Evolutionary conservation across 768 basidiomycete genomes (phyloP).

Genomic region (Leucocoprinus sp.): DNA sequence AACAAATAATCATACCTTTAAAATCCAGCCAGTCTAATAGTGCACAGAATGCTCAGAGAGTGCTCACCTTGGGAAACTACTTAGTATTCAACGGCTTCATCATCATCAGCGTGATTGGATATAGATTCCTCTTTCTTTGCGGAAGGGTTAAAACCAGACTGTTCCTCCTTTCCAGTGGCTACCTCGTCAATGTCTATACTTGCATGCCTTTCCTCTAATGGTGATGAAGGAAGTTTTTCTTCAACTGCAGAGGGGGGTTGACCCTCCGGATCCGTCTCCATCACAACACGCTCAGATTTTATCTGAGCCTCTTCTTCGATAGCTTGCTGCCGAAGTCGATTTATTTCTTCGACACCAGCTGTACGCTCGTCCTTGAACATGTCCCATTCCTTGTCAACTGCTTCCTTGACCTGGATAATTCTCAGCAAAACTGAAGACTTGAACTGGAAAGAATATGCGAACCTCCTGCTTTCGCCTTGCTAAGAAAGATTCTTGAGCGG

Average conservation of each 20-base stretch:
- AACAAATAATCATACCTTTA: constrained; percentile 11
- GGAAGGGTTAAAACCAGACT: constrained; percentile 24
- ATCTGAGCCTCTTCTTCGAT: constrained; percentile 55
- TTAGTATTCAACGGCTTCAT: constrained; percentile 79
- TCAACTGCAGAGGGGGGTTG: constrained; percentile 14
- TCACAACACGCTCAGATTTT: constrained; percentile 25
- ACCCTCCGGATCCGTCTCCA: constrained; percentile 31
- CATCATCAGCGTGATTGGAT: constrained; percentile 59
- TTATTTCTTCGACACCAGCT: constrained; percentile 53
- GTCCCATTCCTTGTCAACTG: constrained; percentile 62
- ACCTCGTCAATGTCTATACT: constrained; percentile 35
- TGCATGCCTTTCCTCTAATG: constrained; percentile 15
- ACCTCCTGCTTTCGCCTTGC: constrained; percentile 57
- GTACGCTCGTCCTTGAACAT: constrained; percentile 54
- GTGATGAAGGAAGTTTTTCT: constrained; percentile 11
- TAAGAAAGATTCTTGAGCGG: constrained; percentile 65
- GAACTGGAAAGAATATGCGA: constrained; percentile 12
- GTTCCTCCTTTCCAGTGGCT: constrained; percentile 22
- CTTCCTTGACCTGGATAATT: constrained; percentile 43
- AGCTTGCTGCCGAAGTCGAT: constrained; percentile 51
- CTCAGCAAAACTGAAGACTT: constrained; percentile 1
- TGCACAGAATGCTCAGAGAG: neutral
- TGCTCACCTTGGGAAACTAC: constrained; percentile 14
- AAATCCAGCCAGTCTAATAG: neutral
- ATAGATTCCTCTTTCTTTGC: constrained; percentile 44